A percentile compares a stretch with the other conserved stretches of the same genome.
Evolutionary conservation across 1,139 yeast species (phyloP).

Genomic region (Saccharomyces hybrid): DNA sequence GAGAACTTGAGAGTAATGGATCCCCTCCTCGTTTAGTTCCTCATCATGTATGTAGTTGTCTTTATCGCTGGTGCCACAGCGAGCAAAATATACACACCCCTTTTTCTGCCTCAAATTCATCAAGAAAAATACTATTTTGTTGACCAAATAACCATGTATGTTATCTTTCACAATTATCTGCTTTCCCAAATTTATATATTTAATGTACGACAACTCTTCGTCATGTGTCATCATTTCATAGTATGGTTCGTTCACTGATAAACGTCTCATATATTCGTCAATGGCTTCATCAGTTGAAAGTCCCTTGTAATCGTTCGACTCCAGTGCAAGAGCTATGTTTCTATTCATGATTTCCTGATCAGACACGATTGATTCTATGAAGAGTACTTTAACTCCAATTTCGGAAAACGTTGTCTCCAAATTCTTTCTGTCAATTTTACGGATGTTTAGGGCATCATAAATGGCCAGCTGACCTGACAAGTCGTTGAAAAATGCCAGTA

Average conservation of each 20-base stretch:
- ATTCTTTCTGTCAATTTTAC: conserved; percentile 56
- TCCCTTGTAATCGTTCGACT: conserved; percentile 79
- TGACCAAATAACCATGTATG: conserved; percentile 78
- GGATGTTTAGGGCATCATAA: conserved; percentile 90
- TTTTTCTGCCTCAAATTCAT: conserved; percentile 76
- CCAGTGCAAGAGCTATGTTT: conserved; percentile 78
- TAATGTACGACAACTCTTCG: conserved; percentile 14
- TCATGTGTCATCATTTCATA: conserved; percentile 32
- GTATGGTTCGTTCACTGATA: conserved; percentile 43
- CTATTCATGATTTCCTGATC: conserved; percentile 61
- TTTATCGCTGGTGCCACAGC: conserved; percentile 60
- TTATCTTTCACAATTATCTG: conserved; percentile 63
- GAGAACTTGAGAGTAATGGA: conserved; percentile 40
- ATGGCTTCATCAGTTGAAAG: conserved; percentile 63
- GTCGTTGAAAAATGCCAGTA: conserved; percentile 59
- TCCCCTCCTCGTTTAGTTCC: conserved; percentile 54
- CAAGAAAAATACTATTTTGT: conserved; percentile 80
- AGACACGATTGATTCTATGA: conserved; percentile 82
- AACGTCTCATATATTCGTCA: conserved; percentile 50
- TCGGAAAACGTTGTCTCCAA: conserved; percentile 48
- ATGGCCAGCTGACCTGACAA: conserved; percentile 90
- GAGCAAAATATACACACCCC: conserved; percentile 62
- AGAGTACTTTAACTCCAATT: conserved; percentile 65
- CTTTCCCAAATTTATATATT: conserved; percentile 72
- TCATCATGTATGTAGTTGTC: conserved; percentile 50